Base-by-base conservation (phyloP, 306 rosid genomes). In the Geum urbanum region DNA sequence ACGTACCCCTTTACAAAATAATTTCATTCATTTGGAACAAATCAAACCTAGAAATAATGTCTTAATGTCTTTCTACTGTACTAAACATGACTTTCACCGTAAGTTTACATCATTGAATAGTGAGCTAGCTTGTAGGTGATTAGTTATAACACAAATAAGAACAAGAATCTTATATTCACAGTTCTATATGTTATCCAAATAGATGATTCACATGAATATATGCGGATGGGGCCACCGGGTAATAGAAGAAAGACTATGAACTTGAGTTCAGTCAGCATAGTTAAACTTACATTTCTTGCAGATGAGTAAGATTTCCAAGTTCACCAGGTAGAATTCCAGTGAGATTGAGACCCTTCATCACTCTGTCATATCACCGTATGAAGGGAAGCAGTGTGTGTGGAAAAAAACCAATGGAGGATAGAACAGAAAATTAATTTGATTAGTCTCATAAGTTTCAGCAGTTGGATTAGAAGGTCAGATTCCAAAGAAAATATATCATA, bases 271-370 rank as follows among this genome's bases (percentile, higher is more conserved):
- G 27, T 24, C 2, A 24, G 27, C 27, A 24, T 24, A 24, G 27
- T 24, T 24, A 24, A 11, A 76, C 96, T 88, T 77, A 88, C 97
- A 91, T 79, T 70, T 19, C 57, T 64, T 4, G 49, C 10, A 88
- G 78, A 53, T 69, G 82, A 43, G 86, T 69, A 51, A 91, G 92
- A 74, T 83, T 77, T 80, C 85, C 92, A 78, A 91, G 80, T 69
- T 86, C 92, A 20, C 19, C 66, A 0, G 88, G 92, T 58, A 91
- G 35, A 63, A 22, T 59, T 77, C 95, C 95, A 2, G 72, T 19
- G 68, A 91, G 6, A 63, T 77, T 85, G 61, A 70, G 78, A 63
- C 87, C 80, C 84, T 80, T 91, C 78, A 86, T 71, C 58, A 22
- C 65, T 10, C 92, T 66, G 70, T 66, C 66, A 56, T 24, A 51